phyloP scores from a whole-genome alignment of 2,329 filamentous ascomycete species.

The Aurifilum marmelostoma region DNA sequence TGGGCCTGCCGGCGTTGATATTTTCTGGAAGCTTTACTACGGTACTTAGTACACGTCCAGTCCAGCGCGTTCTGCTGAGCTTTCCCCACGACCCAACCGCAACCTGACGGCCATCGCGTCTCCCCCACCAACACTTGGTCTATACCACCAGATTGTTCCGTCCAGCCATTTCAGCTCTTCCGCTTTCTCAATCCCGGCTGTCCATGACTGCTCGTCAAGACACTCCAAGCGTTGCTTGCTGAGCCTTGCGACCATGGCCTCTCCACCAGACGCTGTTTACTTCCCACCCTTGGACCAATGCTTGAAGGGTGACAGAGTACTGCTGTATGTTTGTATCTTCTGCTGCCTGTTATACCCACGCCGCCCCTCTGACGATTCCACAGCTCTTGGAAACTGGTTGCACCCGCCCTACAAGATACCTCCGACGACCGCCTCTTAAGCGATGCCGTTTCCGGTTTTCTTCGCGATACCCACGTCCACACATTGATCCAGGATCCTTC shows the following conservation, averaged over 20 bases:
- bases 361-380: conserved; percentile 21
- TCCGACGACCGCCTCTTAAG: conserved; percentile 59
- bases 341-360: too few species aligned
- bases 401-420: conserved; percentile 59
- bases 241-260: conserved; percentile 68
- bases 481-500: conserved; percentile 70
- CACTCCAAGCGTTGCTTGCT: conserved; percentile 39
- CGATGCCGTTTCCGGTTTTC: conserved; percentile 65
- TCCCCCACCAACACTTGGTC: not conserved
- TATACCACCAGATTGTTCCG: not conserved
- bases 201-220: conserved; percentile 28
- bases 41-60: conserved; percentile 2
- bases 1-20: conserved; percentile 9
- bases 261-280: conserved; percentile 70
- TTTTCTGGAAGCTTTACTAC: conserved; percentile 8
- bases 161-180: conserved; percentile 21
- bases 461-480: conserved; percentile 70
- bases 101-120: conserved; percentile 13
- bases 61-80: conserved; percentile 12
- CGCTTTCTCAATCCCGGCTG: conserved; percentile 13
- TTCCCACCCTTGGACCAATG: conserved; percentile 86
- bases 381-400: conserved; percentile 66
- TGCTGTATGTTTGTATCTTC: conserved; percentile 67
- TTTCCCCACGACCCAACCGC: conserved; percentile 8
- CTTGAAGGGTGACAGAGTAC: conserved; percentile 75